Conservation (phyloP, 306 rosid genomes). For the Carpinus fangiana region DNA sequence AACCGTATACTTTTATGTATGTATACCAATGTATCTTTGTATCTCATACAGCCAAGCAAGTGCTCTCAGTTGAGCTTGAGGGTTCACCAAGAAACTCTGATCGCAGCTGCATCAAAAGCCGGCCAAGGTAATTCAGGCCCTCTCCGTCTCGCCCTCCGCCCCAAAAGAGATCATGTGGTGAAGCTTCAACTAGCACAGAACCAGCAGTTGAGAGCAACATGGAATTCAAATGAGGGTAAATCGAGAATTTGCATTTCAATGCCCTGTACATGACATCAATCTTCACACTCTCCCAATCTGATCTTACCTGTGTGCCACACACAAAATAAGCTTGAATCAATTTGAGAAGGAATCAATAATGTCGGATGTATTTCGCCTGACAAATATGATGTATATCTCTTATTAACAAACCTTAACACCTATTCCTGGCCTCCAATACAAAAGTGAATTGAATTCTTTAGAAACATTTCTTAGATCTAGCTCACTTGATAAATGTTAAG, state of each 20-base stretch:
- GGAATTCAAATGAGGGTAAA: slow-evolving; percentile 69
- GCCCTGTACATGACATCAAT: slow-evolving; percentile 81
- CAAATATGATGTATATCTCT: background rate
- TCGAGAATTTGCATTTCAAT: slow-evolving; percentile 85
- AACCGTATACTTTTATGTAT: too few species aligned
- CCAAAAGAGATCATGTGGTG: slow-evolving; percentile 93
- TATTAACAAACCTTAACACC: background rate
- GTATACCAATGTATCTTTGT: background rate
- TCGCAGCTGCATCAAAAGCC: slow-evolving; percentile 82
- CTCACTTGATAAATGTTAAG: background rate
- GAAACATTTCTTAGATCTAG: background rate
- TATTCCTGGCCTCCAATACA: background rate
- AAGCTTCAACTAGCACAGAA: slow-evolving; percentile 86
- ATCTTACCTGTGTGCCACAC: slow-evolving; percentile 58
- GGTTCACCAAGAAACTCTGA: slow-evolving; percentile 78
- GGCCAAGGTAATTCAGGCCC: slow-evolving; percentile 86
- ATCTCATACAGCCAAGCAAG: slow-evolving; percentile 33
- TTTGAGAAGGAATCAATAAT: background rate
- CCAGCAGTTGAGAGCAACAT: slow-evolving; percentile 82
- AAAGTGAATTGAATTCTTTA: background rate
- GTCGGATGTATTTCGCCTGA: background rate
- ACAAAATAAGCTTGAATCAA: slow-evolving; percentile 10
- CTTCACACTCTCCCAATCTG: slow-evolving; percentile 82
- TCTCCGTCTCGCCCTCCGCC: slow-evolving; percentile 96
- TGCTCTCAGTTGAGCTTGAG: slow-evolving; percentile 32